Evolutionary conservation across 306 rosid genomes (phyloP).

Genomic region (Sechiopsis laciniata): DNA sequence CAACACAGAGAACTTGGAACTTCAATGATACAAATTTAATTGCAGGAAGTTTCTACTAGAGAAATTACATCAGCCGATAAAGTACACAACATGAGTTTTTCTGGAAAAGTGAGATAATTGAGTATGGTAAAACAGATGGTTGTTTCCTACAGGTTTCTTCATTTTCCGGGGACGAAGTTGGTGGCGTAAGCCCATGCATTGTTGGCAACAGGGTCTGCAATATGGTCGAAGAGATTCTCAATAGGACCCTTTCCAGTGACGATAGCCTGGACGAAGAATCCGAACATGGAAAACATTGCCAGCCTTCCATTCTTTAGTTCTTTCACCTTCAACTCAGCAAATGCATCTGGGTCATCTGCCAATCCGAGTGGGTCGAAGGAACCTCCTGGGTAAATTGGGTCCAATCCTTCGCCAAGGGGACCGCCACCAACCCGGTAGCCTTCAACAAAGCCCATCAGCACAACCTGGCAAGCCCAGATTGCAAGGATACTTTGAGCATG

Average conservation of each 20-base stretch:
- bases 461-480: slow-evolving; percentile 90
- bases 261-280: slow-evolving; percentile 93
- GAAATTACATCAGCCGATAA: slow-evolving; percentile 29
- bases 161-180: slow-evolving; percentile 88
- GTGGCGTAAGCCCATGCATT: slow-evolving; percentile 95
- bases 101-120: slow-evolving; percentile 18
- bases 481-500: slow-evolving; percentile 97
- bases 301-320: slow-evolving; percentile 77
- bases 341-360: slow-evolving; percentile 92
- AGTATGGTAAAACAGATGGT: neutral
- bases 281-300: slow-evolving; percentile 92
- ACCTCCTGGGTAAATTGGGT: slow-evolving; percentile 95
- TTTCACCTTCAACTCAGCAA: slow-evolving; percentile 95
- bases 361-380: slow-evolving; percentile 92
- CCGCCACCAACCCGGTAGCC: slow-evolving; percentile 96
- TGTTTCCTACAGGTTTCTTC: slow-evolving; percentile 32
- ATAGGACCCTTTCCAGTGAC: slow-evolving; percentile 46
- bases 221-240: slow-evolving; percentile 55
- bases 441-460: slow-evolving; percentile 87
- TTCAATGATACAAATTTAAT: slow-evolving; percentile 31
- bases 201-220: slow-evolving; percentile 87
- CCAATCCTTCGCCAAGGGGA: slow-evolving; percentile 94
- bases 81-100: slow-evolving; percentile 28
- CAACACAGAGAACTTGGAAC: slow-evolving; percentile 17
- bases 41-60: slow-evolving; percentile 37